phyloP scores from a whole-genome alignment of 179 eudicot genomes.

The Patellifolia procumbens region DNA sequence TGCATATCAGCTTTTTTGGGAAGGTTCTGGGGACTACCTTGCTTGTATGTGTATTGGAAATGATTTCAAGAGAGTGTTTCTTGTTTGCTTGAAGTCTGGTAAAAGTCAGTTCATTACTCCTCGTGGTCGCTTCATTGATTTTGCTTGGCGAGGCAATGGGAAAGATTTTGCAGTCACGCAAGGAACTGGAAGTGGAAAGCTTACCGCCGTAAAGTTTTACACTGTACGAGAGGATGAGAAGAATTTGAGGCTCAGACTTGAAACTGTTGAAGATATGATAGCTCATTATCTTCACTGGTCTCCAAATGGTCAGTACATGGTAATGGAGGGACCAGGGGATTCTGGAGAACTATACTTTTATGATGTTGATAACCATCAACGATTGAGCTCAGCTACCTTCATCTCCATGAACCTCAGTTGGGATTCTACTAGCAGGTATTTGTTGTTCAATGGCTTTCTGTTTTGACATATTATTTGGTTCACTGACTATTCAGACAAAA shows the following conservation, averaged over 20 bases:
- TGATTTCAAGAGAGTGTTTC: background rate
- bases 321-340: background rate
- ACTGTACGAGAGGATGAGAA: background rate
- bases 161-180: constrained; percentile 3
- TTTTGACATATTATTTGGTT: background rate
- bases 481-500: background rate
- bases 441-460: background rate
- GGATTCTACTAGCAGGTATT: background rate
- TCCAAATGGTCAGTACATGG: background rate
- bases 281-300: background rate
- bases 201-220: background rate
- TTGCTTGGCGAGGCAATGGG: constrained; percentile 4
- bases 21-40: background rate
- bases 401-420: background rate
- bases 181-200: background rate
- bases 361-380: background rate
- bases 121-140: background rate
- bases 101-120: background rate
- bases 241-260: background rate
- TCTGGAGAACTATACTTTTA: background rate
- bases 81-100: background rate
- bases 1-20: background rate
- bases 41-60: background rate
- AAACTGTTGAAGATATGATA: background rate
- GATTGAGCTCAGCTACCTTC: background rate